Base-by-base conservation (phyloP, 768 basidiomycete genomes). In the Tubosaeta sp. region DNA sequence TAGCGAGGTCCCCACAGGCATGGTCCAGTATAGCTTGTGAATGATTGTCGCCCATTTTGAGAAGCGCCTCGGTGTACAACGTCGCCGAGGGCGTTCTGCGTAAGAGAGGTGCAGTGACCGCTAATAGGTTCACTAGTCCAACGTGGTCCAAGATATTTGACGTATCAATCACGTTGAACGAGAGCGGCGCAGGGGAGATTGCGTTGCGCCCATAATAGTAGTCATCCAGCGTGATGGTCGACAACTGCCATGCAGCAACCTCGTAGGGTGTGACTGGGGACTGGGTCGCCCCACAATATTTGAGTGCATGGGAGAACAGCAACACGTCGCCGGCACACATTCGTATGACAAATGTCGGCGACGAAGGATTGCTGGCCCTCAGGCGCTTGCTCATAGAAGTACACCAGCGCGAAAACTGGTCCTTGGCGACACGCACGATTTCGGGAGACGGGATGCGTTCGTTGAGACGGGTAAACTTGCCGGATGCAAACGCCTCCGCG, bases 81-180 rank as follows among this genome's bases (percentile, higher is more conserved):
- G 59, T 59, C 14, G 69, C 54, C 0, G 52, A 62, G 11, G 55
- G 42, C 3, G 57, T 46, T 44, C 39, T 53, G 27, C 46, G 10
- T 22, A 70, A 52, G 11, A 68, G 55, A 6, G 65, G 62, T 19
- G 49, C 55, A 1, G 62, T 54, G 8, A 53, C 62, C 12, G 57
- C 52, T 16, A 68, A 39, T 19, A 68, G 3, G 19, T 68, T 68
- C n/a, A 69, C 11, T 1, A 69, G 47, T 1, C 67, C 69, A 1
- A 51, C 29, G 6, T 63, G 52, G 21, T 69, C 67, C 22, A 56
- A 13, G 14, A 70, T 21, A 10, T 68, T 68, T 0, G 69, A 68
- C 6, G 67, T 67, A 8, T 68, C 67, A 18, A 68, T 69, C 14
- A 66, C 60, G 19, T 69, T 57, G 51, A 70, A 69, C 10, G 52